These are phyloP conservation scores for Tricholoma matsutake DNA, from an alignment of 768 basidiomycete species.

Conservation along the genomic window DNA sequence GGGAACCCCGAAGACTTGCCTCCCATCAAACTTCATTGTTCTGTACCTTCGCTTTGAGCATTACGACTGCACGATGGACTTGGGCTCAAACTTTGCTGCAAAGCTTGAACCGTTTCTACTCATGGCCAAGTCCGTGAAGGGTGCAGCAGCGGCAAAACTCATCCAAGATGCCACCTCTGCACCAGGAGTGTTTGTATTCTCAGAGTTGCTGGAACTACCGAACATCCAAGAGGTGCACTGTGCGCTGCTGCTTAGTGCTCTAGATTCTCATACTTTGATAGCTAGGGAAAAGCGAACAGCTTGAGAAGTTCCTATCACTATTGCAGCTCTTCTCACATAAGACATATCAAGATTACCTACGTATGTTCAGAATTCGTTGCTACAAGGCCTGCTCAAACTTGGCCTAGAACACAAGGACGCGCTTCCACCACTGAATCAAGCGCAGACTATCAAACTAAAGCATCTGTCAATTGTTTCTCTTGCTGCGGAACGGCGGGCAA, in stretches of 20 bases:
- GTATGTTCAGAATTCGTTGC: slow-evolving; percentile 33
- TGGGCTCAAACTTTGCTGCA: slow-evolving; percentile 57
- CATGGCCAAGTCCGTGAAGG: slow-evolving; percentile 89
- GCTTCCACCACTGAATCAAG: slow-evolving; percentile 64
- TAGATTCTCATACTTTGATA: slow-evolving; percentile 26
- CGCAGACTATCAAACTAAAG: slow-evolving; percentile 85
- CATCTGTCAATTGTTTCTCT: slow-evolving; percentile 89
- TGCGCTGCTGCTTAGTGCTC: not conserved
- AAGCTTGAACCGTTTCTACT: slow-evolving; percentile 89
- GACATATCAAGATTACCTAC: slow-evolving; percentile 79
- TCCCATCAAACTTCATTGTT: too few species aligned
- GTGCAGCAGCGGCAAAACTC: slow-evolving; percentile 89
- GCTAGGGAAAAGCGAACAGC: slow-evolving; percentile 66
- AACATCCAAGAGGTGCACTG: slow-evolving; percentile 80
- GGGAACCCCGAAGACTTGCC: too few species aligned
- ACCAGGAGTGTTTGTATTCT: slow-evolving; percentile 89
- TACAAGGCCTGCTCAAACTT: slow-evolving; percentile 1
- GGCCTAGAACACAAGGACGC: slow-evolving; percentile 58
- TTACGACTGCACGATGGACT: slow-evolving; percentile 45
- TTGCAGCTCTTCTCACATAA: slow-evolving; percentile 89
- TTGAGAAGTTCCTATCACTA: slow-evolving; percentile 58
- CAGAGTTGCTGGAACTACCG: slow-evolving; percentile 78
- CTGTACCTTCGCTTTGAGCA: not conserved
- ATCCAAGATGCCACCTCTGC: slow-evolving; percentile 84
- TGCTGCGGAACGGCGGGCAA: slow-evolving; percentile 71